Conservation (phyloP, 257 asterid species). For the Petunia axillaris region DNA sequence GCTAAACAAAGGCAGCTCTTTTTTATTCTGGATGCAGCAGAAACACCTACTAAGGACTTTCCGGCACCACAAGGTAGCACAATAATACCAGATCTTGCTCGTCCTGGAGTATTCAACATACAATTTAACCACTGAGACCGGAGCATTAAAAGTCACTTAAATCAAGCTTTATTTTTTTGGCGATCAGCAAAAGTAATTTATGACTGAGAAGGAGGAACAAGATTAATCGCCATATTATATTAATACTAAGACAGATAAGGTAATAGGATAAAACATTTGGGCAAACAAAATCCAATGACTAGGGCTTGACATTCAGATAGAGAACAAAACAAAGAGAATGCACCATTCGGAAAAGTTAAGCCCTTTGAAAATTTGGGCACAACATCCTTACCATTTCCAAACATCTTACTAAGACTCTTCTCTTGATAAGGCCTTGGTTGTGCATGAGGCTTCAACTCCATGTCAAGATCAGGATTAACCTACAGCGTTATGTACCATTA, state of each 20-base stretch:
- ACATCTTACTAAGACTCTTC: constrained; percentile 95
- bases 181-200: neutral
- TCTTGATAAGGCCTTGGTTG: constrained; percentile 99
- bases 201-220: neutral
- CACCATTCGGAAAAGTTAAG: neutral
- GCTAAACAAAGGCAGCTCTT: constrained; percentile 99
- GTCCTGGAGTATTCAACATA: constrained; percentile 55
- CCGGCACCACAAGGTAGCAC: constrained; percentile 99
- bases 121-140: constrained; percentile 9
- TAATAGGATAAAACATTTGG: neutral
- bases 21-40: constrained; percentile 93
- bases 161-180: neutral
- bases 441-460: constrained; percentile 98
- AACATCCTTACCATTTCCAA: constrained; percentile 80
- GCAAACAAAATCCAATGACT: constrained; percentile 2
- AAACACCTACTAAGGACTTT: constrained; percentile 96
- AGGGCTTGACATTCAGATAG: neutral
- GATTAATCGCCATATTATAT: neutral
- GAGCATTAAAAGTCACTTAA: neutral
- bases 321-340: neutral
- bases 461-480: constrained; percentile 98
- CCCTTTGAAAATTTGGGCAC: neutral
- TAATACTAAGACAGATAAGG: neutral
- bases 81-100: constrained; percentile 97
- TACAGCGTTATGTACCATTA: constrained; percentile 38